Evolutionary conservation across 805 yeast species (phyloP).

Genomic region (Scheffersomyces coipomensis): DNA sequence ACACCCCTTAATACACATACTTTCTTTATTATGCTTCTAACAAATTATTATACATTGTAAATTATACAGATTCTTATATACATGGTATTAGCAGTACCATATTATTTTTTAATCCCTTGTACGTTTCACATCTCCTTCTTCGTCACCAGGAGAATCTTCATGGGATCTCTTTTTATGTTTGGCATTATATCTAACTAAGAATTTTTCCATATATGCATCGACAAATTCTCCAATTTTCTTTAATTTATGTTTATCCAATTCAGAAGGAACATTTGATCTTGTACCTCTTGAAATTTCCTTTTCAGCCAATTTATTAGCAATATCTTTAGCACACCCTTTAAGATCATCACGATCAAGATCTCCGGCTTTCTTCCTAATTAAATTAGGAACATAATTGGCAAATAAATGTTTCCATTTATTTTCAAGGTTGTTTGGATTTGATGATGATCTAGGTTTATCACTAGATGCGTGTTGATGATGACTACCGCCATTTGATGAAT

Average conservation of each 20-base stretch:
- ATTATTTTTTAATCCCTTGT: conserved; percentile 1
- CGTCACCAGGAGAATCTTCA: conserved; percentile 1
- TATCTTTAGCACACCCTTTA: conserved; percentile 77
- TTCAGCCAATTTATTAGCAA: conserved; percentile 61
- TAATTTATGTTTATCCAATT: conserved; percentile 62
- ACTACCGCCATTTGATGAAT: not conserved
- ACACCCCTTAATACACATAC: no score
- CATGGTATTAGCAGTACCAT: no score
- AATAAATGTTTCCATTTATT: conserved; percentile 47
- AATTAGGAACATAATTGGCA: conserved; percentile 78
- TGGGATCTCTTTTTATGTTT: conserved; percentile 25
- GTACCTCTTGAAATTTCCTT: conserved; percentile 62
- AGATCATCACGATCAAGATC: conserved; percentile 71
- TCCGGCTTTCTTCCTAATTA: conserved; percentile 62
- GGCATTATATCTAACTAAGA: conserved; percentile 45
- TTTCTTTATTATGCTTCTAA: no score
- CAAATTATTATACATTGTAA: no score
- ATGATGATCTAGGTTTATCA: not conserved
- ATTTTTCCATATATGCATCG: conserved; percentile 65
- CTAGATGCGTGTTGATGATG: not conserved
- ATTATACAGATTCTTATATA: no score
- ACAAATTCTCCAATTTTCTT: conserved; percentile 68
- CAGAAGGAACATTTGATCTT: conserved; percentile 46
- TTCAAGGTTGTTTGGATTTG: conserved; percentile 11
- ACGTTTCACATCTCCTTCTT: conserved; percentile 2